Percentiles rank a stretch among this genome's conserved stretches.
Conservation (phyloP, 1,284 basidiomycete species). For the Moesziomyces sp. region DNA sequence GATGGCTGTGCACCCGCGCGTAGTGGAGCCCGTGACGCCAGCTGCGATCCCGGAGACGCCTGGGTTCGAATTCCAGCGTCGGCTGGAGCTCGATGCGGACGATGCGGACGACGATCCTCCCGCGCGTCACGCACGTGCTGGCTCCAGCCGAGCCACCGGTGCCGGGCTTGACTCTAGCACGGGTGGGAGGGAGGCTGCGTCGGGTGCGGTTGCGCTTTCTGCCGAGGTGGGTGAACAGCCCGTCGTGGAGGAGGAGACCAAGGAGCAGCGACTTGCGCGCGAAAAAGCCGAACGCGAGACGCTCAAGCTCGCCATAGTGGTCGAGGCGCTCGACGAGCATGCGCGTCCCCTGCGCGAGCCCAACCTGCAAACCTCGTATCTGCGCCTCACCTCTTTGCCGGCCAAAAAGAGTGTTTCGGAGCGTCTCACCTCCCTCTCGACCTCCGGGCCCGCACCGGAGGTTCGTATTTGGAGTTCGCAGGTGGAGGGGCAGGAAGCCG, state of each 20-base stretch:
- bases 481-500: conserved; percentile 62
- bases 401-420: conserved; percentile 21
- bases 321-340: conserved; percentile 65
- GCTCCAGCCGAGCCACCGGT: neutral
- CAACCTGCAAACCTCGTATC: conserved; percentile 61
- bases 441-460: no score
- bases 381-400: conserved; percentile 53
- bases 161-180: neutral
- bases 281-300: conserved; percentile 60
- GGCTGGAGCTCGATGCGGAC: conserved; percentile 32
- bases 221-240: conserved; percentile 10
- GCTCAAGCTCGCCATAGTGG: conserved; percentile 57
- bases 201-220: neutral
- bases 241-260: conserved; percentile 45
- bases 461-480: conserved; percentile 48
- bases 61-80: conserved; percentile 35
- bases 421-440: conserved; percentile 8
- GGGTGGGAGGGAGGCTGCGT: no score
- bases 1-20: conserved; percentile 9
- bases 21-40: conserved; percentile 21
- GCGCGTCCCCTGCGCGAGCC: conserved; percentile 52
- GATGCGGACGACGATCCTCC: conserved; percentile 27
- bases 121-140: conserved; percentile 2
- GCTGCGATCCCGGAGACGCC: conserved; percentile 44
- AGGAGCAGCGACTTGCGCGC: conserved; percentile 51